Base-by-base conservation (phyloP, 768 basidiomycete species). In the Amanita fuliginea region DNA sequence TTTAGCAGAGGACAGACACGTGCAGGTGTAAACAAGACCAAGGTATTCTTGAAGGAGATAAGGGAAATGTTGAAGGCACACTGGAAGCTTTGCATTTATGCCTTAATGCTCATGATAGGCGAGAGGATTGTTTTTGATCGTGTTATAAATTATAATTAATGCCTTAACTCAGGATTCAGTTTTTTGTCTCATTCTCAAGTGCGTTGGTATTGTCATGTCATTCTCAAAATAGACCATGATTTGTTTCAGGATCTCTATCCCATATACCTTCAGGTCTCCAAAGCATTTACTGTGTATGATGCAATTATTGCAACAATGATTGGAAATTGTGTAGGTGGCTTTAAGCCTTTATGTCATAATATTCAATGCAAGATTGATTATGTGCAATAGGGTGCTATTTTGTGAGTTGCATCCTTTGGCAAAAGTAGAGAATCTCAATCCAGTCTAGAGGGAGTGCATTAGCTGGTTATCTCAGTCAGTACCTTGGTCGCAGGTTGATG, bases 41-140 rank as follows among this genome's bases (percentile, higher is more conserved):
- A 66, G 60, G 61, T 78, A 1, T 96, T 97, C 73, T 30, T 92
- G 7, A 71, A 64, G 46, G 89, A 93, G 63, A 78, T 80, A 0
- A 71, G 74, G 51, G 68, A 66, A 48, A 95, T 94, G 89, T 66
- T 94, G 26, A 87, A 77, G 67, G 64, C 57, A 10, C 88, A 96
- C 60, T 95, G 90, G 91, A 55, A 80, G 10, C 60, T 86, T 30
- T 90, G 86, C 60, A 79, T 93, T 44, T 94, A 93, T 58, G 85
- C 86, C 1, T 74, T 93, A 16, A 66, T 91, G 42, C 74, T 93
- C 49, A 88, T 92, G 86, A 80, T 82, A 1, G 75, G 75, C 72
- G 49, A 6, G 37, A 49, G 22, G 3, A 8, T 19, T 30, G 26
- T 5, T 39, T 21, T 7, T 22, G 40, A 45, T 35, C 11, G 18